Evolutionary conservation across 176 grass and related monocot genomes (phyloP).

Genomic region (Poa annua): DNA sequence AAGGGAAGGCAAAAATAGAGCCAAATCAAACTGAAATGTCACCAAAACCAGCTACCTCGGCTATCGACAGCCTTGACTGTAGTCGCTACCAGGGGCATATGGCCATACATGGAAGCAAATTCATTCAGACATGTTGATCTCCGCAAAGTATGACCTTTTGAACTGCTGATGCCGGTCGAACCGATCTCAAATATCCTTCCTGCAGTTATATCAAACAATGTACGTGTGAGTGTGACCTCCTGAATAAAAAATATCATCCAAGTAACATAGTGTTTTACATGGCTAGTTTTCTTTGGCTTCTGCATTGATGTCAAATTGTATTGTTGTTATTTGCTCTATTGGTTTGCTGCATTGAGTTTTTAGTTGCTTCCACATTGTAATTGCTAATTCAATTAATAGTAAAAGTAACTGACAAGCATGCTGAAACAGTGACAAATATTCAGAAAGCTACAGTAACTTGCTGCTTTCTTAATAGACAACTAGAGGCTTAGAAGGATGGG

Average conservation of each 20-base stretch:
- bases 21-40: constrained; percentile 28
- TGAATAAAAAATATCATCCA: background rate
- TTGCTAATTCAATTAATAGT: background rate
- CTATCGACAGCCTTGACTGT: constrained; percentile 81
- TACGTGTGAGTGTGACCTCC: background rate
- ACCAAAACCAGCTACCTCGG: constrained; percentile 84
- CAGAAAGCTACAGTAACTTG: constrained; percentile 16
- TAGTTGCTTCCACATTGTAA: background rate
- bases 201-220: constrained; percentile 42
- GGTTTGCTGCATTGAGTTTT: background rate
- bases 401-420: background rate
- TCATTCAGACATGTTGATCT: constrained; percentile 78
- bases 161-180: constrained; percentile 85
- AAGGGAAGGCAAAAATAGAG: constrained; percentile 2
- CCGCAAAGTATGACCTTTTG: constrained; percentile 60
- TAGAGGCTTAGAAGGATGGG: background rate
- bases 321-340: background rate
- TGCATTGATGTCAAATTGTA: background rate
- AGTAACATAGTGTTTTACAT: background rate
- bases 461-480: background rate
- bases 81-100: constrained; percentile 80
- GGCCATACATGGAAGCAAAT: constrained; percentile 73
- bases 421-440: background rate
- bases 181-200: constrained; percentile 90
- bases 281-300: background rate